Evolutionary conservation across 345 rosid species (phyloP).

Genomic region (Geranium rotundifolium): DNA sequence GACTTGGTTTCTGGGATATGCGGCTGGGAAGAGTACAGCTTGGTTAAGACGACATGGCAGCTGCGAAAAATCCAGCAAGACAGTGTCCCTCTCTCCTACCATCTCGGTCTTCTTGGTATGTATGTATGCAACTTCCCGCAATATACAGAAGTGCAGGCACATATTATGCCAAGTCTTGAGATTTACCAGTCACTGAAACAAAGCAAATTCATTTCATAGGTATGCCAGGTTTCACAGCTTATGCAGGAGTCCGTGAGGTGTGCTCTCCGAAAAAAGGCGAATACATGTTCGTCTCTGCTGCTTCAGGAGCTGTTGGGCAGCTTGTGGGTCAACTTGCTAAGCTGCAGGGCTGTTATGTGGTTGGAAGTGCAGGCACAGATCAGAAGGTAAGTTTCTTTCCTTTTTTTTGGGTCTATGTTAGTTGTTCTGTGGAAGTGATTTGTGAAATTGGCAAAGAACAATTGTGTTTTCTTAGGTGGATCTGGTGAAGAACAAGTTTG

Average conservation of each 20-base stretch:
- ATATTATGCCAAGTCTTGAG: no score
- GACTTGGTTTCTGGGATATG: constrained; percentile 49
- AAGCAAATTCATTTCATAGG: constrained; percentile 27
- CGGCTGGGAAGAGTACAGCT: constrained; percentile 75
- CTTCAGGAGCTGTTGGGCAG: constrained; percentile 71
- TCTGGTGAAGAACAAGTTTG: constrained; percentile 42
- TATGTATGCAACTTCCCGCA: neutral
- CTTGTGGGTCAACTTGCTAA: constrained; percentile 76
- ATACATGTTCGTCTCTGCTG: constrained; percentile 53
- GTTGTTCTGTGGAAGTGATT: neutral
- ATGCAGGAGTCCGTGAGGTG: constrained; percentile 52
- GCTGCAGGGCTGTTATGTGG: constrained; percentile 58
- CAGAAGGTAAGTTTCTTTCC: constrained; percentile 27
- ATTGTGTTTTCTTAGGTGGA: constrained; percentile 35
- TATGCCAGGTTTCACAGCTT: constrained; percentile 74
- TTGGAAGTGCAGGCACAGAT: constrained; percentile 57
- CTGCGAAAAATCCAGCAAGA: constrained; percentile 40
- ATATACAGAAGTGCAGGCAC: neutral
- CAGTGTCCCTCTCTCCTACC: constrained; percentile 53
- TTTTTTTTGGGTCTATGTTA: no score
- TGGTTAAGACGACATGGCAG: constrained; percentile 28
- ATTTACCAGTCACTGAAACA: no score
- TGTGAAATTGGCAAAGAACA: neutral
- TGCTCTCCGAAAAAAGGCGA: constrained; percentile 55
- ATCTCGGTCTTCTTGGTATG: constrained; percentile 68